Conservation (phyloP, 2,329 filamentous ascomycete species). For the Colletotrichum simmondsii region DNA sequence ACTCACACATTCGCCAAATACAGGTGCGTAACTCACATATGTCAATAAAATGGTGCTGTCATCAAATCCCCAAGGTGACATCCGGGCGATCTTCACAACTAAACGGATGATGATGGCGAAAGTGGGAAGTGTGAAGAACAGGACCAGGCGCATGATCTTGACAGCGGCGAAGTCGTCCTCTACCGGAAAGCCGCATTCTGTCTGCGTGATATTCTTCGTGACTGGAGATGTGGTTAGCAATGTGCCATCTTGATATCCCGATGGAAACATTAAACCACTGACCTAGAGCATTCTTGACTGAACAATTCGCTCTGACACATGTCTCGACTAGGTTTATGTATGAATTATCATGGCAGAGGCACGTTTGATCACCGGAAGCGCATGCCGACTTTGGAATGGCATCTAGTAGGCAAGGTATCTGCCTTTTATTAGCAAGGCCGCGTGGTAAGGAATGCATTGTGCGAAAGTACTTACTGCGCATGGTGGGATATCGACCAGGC, state of each 20-base stretch:
- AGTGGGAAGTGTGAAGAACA: not conserved
- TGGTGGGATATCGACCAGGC: not conserved
- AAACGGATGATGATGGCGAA: not conserved
- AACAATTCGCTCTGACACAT: not conserved
- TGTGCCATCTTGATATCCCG: too few species aligned
- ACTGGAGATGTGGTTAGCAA: not conserved
- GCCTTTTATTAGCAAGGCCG: not conserved
- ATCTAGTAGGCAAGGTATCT: not conserved
- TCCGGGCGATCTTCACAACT: not conserved
- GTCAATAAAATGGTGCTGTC: not conserved
- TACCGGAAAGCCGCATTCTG: not conserved
- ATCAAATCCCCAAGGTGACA: constrained; percentile 9
- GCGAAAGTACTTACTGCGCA: not conserved
- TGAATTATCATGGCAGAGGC: not conserved
- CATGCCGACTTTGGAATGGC: not conserved
- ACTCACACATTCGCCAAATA: too few species aligned
- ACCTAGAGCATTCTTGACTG: not conserved
- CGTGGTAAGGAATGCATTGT: not conserved
- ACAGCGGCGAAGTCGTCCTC: not conserved
- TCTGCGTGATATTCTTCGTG: not conserved
- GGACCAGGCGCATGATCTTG: not conserved
- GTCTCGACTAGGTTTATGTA: not conserved
- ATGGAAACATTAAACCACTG: not conserved
- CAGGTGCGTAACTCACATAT: not conserved
- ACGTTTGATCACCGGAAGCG: not conserved